Base-by-base conservation (phyloP, 176 grass and related monocot species). In the Pharus latifolius region DNA sequence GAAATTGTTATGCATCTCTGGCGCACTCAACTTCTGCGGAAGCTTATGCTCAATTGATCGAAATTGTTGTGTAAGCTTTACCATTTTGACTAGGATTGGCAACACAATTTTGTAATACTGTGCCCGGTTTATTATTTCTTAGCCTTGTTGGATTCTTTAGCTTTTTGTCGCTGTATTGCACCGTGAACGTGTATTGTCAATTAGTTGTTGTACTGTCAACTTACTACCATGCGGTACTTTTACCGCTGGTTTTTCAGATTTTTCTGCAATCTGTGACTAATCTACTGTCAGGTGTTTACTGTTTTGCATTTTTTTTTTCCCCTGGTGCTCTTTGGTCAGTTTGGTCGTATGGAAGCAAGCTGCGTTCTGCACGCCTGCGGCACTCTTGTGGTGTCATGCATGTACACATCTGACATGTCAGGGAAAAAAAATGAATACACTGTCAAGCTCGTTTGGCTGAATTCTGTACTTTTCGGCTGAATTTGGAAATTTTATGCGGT, bases 51-150 rank as follows among this genome's bases (percentile, higher is more conserved):
- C 33, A 78, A 49, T 48, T 64, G 47, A 38, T 37, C 31, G 49
- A 54, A 57, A 80, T 59, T 41, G 59, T 64, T 70, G 48, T 80
- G 70, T 68, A 74, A 49, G 50, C 31, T 63, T 57, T 4, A 55
- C 13, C 57, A 15, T 81, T 70, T 64, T 81, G 40, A 50, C 19
- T 70, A 45, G 65, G 35, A 47, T 69, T 20, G 41, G 43, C 27
- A 25, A 50, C 26, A 33, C 78, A 65, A 65, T 86, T 86, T 81
- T 81, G 65, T 51, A 76, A 81, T 58, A 65, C 63, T 57, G 30
- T 75, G 70, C 29, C 31, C n/a, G 63, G 48, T 70, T 74, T 47
- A 43, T 26, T 80, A 43, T 67, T 67, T 49, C 9, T 41, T 59
- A 10, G 42, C 25, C 12, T 33, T 64, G 68, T 64, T 32, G 1